Base-by-base conservation (phyloP, 2,329 filamentous ascomycete genomes). In the Neonectria ditissima region DNA sequence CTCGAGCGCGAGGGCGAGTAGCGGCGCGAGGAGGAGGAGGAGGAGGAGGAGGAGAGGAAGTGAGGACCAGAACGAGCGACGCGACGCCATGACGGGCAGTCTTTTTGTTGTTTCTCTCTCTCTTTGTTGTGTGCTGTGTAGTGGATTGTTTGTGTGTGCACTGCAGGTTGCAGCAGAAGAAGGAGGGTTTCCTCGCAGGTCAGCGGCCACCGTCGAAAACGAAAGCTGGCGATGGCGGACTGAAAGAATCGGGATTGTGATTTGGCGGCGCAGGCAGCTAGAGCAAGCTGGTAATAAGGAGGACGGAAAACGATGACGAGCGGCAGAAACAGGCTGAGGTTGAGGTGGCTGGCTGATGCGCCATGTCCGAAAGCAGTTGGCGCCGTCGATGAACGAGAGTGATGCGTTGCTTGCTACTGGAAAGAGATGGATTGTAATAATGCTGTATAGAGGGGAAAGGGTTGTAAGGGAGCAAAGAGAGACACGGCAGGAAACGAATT, bases 41-140 rank as follows among this genome's bases (percentile, higher is more conserved):
- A 75, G 62, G 47, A 26, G 4, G 24, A 73, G 55, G 48, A 82
- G 59, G 69, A 80, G 59, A 59, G 80, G 47, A 30, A 64, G 57
- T 6, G 53, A 44, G 16, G 59, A 60, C 55, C 55, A 68, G 24
- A 62, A 44, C 62, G 72, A 72, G 56, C 67, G 63, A 28, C 37
- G 37, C 37, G 69, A 66, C 63, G 71, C 69, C 75, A 77, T 77
- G 59, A n/a, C 63, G 56, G 47, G 51, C 47, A 47, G 51, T 30
- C n/a, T 51, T 26, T 20, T 26, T 24, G 30, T 43, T 32, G 24
- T 26, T 47, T 14, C 43, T 45, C 16, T 18, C 18, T 6, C 24
- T 26, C 24, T 6, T 4, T 26, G 24, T 26, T 26, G 24, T 26
- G 24, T 26, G 24, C 24, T n/a, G n/a, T n/a, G n/a, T n/a, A n/a